phyloP scores from a whole-genome alignment of 148 eudicot species.

The Camellia granthamiana region DNA sequence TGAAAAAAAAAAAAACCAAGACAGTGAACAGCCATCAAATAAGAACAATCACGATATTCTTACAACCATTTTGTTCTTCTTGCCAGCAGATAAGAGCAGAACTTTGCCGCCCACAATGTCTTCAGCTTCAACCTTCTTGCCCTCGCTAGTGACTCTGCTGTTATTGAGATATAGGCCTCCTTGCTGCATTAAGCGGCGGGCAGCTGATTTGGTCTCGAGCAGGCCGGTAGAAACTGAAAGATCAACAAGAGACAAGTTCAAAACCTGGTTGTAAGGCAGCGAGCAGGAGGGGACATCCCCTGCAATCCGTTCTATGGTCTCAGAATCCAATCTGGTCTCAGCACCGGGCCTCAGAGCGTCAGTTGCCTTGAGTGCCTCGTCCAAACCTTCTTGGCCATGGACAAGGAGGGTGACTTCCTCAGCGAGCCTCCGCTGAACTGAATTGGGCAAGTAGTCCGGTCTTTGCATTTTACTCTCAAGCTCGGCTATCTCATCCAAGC shows the following conservation, averaged over 20 bases:
- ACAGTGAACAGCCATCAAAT: background rate
- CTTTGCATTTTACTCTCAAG: conserved; percentile 56
- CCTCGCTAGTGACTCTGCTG: conserved; percentile 61
- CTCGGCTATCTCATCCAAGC: conserved; percentile 55
- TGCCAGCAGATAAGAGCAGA: conserved; percentile 81
- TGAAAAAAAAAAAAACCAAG: background rate
- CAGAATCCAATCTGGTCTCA: conserved; percentile 62
- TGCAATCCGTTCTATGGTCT: conserved; percentile 66
- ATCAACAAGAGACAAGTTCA: conserved; percentile 50
- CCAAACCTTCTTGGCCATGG: conserved; percentile 76
- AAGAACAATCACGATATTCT: conserved; percentile 47
- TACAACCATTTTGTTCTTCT: conserved; percentile 92
- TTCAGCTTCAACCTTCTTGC: conserved; percentile 52
- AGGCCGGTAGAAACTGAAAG: conserved; percentile 72
- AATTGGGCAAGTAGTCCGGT: conserved; percentile 56
- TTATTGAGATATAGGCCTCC: conserved; percentile 87
- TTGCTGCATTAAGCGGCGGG: conserved; percentile 77
- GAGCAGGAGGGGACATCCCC: conserved; percentile 73
- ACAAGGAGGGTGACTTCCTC: conserved; percentile 87
- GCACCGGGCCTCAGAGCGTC: conserved; percentile 80
- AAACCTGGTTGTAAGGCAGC: conserved; percentile 42
- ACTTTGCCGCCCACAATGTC: conserved; percentile 86
- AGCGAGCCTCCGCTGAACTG: conserved; percentile 70
- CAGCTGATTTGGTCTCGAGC: conserved; percentile 79
- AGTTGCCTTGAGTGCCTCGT: conserved; percentile 83